Percentiles rank a stretch among this genome's conserved stretches.
phyloP scores from a whole-genome alignment of 352 stramenopile species.

The Blastocystis sp. region DNA sequence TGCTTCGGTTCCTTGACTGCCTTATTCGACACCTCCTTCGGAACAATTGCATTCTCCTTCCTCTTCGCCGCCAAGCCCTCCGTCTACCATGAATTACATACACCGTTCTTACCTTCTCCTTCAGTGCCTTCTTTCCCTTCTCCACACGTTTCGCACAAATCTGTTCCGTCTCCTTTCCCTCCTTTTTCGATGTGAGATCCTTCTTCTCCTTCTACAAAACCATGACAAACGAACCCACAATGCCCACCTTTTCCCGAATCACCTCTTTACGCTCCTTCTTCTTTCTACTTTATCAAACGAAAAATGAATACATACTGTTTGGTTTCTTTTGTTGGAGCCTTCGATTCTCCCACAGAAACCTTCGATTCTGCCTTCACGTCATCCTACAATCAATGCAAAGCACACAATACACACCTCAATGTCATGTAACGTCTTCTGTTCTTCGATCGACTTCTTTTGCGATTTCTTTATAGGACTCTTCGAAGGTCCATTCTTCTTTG shows the following conservation, averaged over 20 bases:
- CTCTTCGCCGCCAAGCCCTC: too few species aligned
- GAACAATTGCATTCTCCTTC: too few species aligned
- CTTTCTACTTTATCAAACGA: neutral
- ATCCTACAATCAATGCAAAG: too few species aligned
- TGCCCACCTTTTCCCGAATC: constrained; percentile 27
- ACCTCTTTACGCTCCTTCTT: neutral
- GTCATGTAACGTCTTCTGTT: neutral
- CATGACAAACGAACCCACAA: neutral
- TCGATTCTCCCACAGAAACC: neutral
- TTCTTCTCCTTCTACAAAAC: constrained; percentile 50
- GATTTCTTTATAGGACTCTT: too few species aligned
- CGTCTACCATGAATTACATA: too few species aligned
- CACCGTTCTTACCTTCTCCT: too few species aligned
- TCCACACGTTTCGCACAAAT: neutral
- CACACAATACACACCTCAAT: neutral
- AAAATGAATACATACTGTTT: neutral
- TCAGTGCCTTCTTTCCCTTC: neutral
- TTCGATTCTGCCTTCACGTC: too few species aligned
- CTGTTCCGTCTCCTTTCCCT: neutral
- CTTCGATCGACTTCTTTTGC: neutral
- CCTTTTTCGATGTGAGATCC: neutral
- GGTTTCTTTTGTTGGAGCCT: neutral
- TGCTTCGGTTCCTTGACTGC: too few species aligned
- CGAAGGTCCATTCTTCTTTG: too few species aligned
- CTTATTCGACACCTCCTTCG: too few species aligned